phyloP scores from a whole-genome alignment of 176 grass and related monocot species.

The Avena insularis region DNA sequence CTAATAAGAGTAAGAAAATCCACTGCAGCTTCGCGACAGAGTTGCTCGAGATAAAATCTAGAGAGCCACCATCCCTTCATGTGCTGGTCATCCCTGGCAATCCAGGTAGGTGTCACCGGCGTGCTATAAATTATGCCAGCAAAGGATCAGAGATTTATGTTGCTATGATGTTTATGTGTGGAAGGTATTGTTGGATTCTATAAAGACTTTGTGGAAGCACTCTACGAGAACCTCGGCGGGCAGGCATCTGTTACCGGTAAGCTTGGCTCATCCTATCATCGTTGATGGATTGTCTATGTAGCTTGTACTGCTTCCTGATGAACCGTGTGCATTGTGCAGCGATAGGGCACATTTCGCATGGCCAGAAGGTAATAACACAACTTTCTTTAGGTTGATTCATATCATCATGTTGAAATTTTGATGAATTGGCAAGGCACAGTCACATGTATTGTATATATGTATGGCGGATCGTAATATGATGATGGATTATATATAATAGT shows the following conservation, averaged over 20 bases:
- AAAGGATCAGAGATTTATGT: background rate
- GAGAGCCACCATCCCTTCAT: conserved; percentile 62
- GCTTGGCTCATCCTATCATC: background rate
- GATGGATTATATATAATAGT: background rate
- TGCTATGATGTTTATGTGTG: background rate
- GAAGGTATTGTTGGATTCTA: conserved; percentile 80
- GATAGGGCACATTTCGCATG: conserved; percentile 75
- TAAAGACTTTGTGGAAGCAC: conserved; percentile 71
- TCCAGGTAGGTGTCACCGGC: conserved; percentile 47
- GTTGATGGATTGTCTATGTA: background rate
- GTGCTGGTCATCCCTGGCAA: conserved; percentile 82
- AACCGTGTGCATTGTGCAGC: conserved; percentile 54
- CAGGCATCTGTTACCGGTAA: conserved; percentile 78
- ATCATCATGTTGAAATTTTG: background rate
- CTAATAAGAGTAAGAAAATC: background rate
- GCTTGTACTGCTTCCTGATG: conserved; percentile 28
- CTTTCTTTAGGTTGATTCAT: conserved; percentile 10
- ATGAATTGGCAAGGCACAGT: background rate
- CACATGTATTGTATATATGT: background rate
- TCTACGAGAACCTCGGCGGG: conserved; percentile 72
- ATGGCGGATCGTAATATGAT: background rate
- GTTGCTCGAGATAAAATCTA: conserved; percentile 75
- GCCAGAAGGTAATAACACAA: conserved; percentile 60
- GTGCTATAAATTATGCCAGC: background rate
- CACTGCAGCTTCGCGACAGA: conserved; percentile 67